Conservation (phyloP, 352 stramenopile genomes). For the Globisporangium barbulae region DNA sequence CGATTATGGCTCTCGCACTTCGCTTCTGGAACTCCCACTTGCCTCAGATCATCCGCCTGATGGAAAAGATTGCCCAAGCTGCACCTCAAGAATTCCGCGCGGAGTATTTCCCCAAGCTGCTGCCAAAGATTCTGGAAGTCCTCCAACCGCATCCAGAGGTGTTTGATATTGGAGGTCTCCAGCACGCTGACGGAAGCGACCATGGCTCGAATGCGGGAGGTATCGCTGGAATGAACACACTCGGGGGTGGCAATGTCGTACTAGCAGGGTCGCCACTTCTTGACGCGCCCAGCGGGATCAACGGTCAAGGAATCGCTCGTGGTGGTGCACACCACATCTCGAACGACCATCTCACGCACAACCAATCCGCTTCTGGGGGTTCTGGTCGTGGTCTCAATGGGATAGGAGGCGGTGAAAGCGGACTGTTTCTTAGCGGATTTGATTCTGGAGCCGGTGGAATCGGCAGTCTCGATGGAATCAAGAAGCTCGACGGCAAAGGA, state of each 20-base stretch:
- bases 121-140: slow-evolving; percentile 88
- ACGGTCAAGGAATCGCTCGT: background rate
- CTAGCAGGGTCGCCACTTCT: slow-evolving; percentile 5
- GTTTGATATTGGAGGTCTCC: slow-evolving; percentile 49
- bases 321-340: slow-evolving; percentile 17
- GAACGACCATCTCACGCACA: slow-evolving; percentile 8
- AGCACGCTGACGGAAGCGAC: slow-evolving; percentile 24
- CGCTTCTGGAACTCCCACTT: slow-evolving; percentile 97
- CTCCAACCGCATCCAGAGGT: slow-evolving; percentile 77
- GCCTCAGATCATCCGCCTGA: slow-evolving; percentile 93
- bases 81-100: slow-evolving; percentile 74
- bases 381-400: slow-evolving; percentile 1
- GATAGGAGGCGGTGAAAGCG: slow-evolving; percentile 4
- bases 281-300: slow-evolving; percentile 4
- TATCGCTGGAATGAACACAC: slow-evolving; percentile 13
- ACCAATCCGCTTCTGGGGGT: background rate
- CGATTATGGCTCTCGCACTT: slow-evolving; percentile 95
- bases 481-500: slow-evolving; percentile 18
- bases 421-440: slow-evolving; percentile 27
- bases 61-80: slow-evolving; percentile 88
- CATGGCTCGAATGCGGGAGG: slow-evolving; percentile 13
- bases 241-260: background rate
- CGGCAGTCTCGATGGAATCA: slow-evolving; percentile 18
- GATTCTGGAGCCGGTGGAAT: slow-evolving; percentile 5
- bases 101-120: slow-evolving; percentile 84